phyloP scores from a whole-genome alignment of 192 early-diverging fungal species.

The Backusella sp. region DNA sequence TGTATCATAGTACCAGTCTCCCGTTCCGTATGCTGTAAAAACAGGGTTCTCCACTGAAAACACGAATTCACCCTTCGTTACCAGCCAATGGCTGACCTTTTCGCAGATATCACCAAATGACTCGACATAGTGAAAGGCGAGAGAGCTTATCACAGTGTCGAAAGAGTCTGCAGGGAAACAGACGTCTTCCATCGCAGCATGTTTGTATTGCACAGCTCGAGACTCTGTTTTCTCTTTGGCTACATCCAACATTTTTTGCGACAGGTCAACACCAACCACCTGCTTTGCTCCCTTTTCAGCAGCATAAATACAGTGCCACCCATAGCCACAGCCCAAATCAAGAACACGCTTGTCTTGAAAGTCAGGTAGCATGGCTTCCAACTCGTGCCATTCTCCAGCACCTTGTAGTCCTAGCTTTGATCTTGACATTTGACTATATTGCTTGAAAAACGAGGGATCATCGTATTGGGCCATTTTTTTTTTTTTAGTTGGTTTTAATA shows the following conservation, averaged over 20 bases:
- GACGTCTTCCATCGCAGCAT: neutral
- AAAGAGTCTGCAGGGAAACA: neutral
- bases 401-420: constrained; percentile 7
- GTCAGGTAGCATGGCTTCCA: constrained; percentile 9
- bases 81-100: neutral
- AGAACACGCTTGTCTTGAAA: constrained; percentile 8
- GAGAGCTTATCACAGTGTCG: constrained; percentile 14
- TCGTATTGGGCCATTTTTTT: constrained; percentile 13
- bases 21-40: constrained; percentile 18
- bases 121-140: constrained; percentile 16
- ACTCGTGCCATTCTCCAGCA: constrained; percentile 14
- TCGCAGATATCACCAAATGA: neutral
- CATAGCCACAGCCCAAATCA: constrained; percentile 21
- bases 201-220: neutral
- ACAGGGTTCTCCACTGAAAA: constrained; percentile 20
- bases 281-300: constrained; percentile 4
- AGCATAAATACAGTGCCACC: constrained; percentile 23
- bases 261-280: constrained; percentile 14
- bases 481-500: neutral
- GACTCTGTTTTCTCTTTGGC: constrained; percentile 9
- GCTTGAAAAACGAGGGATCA: constrained; percentile 15
- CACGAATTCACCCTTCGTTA: constrained; percentile 8
- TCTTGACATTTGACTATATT: constrained; percentile 12
- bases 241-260: constrained; percentile 14
- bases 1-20: constrained; percentile 2